Percentiles rank a stretch among this genome's conserved stretches.
Conservation (phyloP, 1,284 basidiomycete species). For the Microstroma glucosiphilum region DNA sequence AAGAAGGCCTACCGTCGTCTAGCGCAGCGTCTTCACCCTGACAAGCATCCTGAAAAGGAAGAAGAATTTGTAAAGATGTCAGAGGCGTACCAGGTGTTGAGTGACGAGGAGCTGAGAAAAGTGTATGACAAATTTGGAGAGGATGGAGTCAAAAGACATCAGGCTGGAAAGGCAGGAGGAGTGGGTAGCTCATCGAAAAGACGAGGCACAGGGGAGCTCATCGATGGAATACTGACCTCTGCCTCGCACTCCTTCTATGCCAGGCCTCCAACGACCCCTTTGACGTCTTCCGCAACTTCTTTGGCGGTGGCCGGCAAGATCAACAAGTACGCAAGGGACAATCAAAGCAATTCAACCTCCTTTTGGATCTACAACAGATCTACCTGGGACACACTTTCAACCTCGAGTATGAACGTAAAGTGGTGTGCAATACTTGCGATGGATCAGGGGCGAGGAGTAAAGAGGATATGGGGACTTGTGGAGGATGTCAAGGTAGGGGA, state of each 20-base stretch:
- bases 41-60: conserved; percentile 49
- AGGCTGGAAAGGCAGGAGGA: conserved; percentile 18
- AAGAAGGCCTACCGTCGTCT: conserved; percentile 45
- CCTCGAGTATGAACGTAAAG: conserved; percentile 35
- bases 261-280: conserved; percentile 40
- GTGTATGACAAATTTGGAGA: conserved; percentile 46
- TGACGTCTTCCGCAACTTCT: conserved; percentile 48
- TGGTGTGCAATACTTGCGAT: conserved; percentile 45
- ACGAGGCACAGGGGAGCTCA: conserved; percentile 18
- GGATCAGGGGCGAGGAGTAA: conserved; percentile 45
- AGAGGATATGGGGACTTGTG: conserved; percentile 42
- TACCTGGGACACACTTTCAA: conserved; percentile 39
- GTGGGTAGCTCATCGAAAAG: not conserved
- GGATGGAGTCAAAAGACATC: conserved; percentile 47
- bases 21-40: conserved; percentile 47
- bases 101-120: conserved; percentile 37
- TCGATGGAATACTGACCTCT: not conserved
- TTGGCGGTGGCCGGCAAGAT: conserved; percentile 32
- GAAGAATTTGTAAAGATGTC: conserved; percentile 53
- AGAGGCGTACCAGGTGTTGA: conserved; percentile 47
- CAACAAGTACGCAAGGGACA: conserved; percentile 36
- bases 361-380: conserved; percentile 38
- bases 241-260: conserved; percentile 9
- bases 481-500: conserved; percentile 37
- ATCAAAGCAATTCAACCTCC: conserved; percentile 42